These are phyloP conservation scores for Pleurotus tuoliensis DNA, from an alignment of 768 basidiomycete genomes.

Conservation along the genomic window DNA sequence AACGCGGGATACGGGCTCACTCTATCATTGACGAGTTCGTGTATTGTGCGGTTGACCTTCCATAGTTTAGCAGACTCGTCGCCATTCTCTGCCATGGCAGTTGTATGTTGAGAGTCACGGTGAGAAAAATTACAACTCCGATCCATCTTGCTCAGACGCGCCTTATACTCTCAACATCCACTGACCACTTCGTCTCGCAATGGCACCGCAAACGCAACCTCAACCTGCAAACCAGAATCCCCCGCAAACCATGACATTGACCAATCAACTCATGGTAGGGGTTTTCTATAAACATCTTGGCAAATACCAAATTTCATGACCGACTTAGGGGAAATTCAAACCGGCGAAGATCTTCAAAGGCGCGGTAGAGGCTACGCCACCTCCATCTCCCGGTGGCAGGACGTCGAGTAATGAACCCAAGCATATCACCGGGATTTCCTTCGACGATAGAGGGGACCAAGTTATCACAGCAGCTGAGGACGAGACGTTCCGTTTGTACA, in stretches of 20 bases:
- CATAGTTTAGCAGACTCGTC: conserved; percentile 88
- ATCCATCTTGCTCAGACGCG: conserved; percentile 17
- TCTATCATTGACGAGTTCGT: conserved; percentile 94
- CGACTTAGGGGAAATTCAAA: conserved; percentile 65
- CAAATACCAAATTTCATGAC: not conserved
- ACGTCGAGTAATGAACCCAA: conserved; percentile 46
- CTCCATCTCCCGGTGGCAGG: conserved; percentile 37
- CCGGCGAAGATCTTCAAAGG: conserved; percentile 86
- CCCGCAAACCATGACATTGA: conserved; percentile 39
- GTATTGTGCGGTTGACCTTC: conserved; percentile 94
- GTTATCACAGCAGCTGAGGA: conserved; percentile 88
- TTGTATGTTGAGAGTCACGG: conserved; percentile 18
- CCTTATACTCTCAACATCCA: not conserved
- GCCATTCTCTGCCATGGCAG: conserved; percentile 54
- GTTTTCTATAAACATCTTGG: not conserved
- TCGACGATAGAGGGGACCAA: conserved; percentile 88
- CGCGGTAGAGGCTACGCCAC: conserved; percentile 61
- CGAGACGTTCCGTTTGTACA: conserved; percentile 88
- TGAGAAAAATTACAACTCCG: conserved; percentile 57
- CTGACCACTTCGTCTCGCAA: conserved; percentile 12
- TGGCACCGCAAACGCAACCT: conserved; percentile 41
- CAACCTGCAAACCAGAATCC: conserved; percentile 23
- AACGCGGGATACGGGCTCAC: conserved; percentile 44
- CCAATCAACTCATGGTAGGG: conserved; percentile 47
- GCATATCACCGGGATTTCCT: conserved; percentile 84